phyloP scores from a whole-genome alignment of 352 stramenopile genomes.

The Salisapilia sapeloensis region DNA sequence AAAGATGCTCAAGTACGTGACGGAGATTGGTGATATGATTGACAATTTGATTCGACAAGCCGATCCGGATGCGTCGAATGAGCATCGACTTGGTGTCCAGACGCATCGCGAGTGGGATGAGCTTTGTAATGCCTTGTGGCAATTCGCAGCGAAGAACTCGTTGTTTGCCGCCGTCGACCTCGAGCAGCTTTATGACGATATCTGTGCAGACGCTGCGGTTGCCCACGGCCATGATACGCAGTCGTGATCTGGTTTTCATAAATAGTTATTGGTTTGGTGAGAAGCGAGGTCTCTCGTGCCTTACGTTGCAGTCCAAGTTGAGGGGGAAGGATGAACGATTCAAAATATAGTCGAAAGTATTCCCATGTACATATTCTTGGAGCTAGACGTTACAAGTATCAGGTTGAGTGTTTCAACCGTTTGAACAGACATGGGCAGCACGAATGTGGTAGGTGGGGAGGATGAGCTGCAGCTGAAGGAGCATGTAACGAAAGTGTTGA shows the following conservation, averaged over 20 bases:
- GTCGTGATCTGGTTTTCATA: too few species aligned
- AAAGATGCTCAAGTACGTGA: slow-evolving; percentile 79
- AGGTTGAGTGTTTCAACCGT: too few species aligned
- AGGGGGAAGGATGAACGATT: too few species aligned
- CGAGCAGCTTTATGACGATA: slow-evolving; percentile 76
- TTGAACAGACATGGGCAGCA: too few species aligned
- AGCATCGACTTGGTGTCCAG: slow-evolving; percentile 1
- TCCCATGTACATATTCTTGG: too few species aligned
- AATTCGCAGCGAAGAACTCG: slow-evolving; percentile 57
- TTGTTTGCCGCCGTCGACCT: slow-evolving; percentile 57
- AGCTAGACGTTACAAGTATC: too few species aligned
- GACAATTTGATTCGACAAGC: slow-evolving; percentile 50
- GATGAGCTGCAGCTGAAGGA: slow-evolving; percentile 53
- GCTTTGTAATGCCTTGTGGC: slow-evolving; percentile 61
- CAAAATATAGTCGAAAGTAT: too few species aligned
- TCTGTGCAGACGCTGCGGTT: slow-evolving; percentile 44
- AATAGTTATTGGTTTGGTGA: too few species aligned
- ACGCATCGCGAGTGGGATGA: slow-evolving; percentile 50
- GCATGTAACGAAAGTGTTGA: slow-evolving; percentile 31
- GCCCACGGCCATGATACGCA: slow-evolving; percentile 1
- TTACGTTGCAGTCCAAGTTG: too few species aligned
- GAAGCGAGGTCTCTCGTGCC: too few species aligned
- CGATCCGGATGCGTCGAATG: slow-evolving; percentile 7
- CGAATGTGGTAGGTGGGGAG: too few species aligned
- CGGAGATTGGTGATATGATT: slow-evolving; percentile 61